Percentiles rank a stretch among this genome's conserved stretches.
Evolutionary conservation across 768 basidiomycete species (phyloP).

Genomic region (Lyophyllum decastes): DNA sequence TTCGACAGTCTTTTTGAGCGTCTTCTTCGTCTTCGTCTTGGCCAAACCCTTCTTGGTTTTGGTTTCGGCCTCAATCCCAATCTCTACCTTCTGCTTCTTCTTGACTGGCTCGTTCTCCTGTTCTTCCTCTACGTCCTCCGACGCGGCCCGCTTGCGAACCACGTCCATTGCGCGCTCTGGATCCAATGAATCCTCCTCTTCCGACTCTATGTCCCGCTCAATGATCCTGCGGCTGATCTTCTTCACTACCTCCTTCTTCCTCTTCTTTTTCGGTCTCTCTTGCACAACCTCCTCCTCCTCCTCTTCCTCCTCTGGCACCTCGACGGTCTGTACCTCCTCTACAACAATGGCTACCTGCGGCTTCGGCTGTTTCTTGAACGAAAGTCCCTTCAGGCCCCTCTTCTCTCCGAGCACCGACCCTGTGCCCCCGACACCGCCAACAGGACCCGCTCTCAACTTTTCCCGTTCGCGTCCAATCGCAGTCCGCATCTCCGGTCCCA

Average conservation of each 20-base stretch:
- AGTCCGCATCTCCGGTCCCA: slow-evolving; percentile 52
- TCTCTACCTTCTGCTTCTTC: slow-evolving; percentile 43
- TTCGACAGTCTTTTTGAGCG: slow-evolving; percentile 28
- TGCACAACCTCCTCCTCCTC: slow-evolving; percentile 35
- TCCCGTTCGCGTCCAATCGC: slow-evolving; percentile 55
- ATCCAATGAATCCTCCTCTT: slow-evolving; percentile 52
- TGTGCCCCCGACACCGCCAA: slow-evolving; percentile 16
- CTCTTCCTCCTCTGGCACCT: slow-evolving; percentile 40
- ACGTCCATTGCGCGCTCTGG: slow-evolving; percentile 29
- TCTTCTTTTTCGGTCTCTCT: slow-evolving; percentile 58
- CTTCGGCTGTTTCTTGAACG: slow-evolving; percentile 48
- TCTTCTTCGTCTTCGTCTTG: slow-evolving; percentile 46
- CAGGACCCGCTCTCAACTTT: slow-evolving; percentile 28
- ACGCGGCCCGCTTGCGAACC: slow-evolving; percentile 45
- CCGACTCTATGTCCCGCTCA: slow-evolving; percentile 58
- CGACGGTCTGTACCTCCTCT: slow-evolving; percentile 41
- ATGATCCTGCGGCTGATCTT: slow-evolving; percentile 35
- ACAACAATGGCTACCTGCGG: slow-evolving; percentile 43
- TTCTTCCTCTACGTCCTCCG: slow-evolving; percentile 39
- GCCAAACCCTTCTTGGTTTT: slow-evolving; percentile 37
- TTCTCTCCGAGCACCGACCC: slow-evolving; percentile 30
- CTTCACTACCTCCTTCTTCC: slow-evolving; percentile 47
- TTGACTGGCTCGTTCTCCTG: slow-evolving; percentile 38
- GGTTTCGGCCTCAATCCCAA: slow-evolving; percentile 22
- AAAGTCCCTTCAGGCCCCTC: slow-evolving; percentile 46